Percentiles rank a stretch among this genome's conserved stretches.
Evolutionary conservation across 352 stramenopile species (phyloP).

Genomic region (Phytophthora brassicae): DNA sequence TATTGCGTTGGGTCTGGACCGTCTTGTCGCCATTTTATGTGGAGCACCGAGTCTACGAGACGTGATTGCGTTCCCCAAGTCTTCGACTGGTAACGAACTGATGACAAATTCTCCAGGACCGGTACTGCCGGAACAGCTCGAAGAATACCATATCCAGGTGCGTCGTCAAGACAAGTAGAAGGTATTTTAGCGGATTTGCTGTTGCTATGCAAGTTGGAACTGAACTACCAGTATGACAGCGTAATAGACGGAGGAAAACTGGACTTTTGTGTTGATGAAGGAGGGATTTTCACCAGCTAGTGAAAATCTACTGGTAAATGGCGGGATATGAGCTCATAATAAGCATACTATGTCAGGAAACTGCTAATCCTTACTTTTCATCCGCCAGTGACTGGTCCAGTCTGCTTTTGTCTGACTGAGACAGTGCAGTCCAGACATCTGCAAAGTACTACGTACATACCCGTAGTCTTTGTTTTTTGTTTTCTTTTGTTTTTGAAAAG

Average conservation of each 20-base stretch:
- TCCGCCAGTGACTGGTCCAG: no score
- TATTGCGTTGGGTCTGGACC: slow-evolving; percentile 86
- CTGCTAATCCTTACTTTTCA: no score
- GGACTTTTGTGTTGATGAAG: no score
- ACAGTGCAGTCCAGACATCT: no score
- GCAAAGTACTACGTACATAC: no score
- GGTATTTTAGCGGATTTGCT: neutral
- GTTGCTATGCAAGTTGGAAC: neutral
- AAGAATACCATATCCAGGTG: slow-evolving; percentile 80
- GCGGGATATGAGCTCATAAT: no score
- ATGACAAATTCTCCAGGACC: slow-evolving; percentile 81
- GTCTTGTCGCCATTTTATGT: slow-evolving; percentile 82
- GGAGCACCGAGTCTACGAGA: slow-evolving; percentile 78
- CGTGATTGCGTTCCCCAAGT: slow-evolving; percentile 92
- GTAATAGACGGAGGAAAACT: slow-evolving; percentile 12
- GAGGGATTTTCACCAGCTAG: no score
- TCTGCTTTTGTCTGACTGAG: no score
- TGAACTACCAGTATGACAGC: neutral
- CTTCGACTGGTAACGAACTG: slow-evolving; percentile 83
- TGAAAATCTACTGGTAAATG: no score
- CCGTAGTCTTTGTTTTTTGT: no score
- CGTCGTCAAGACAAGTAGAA: slow-evolving; percentile 31
- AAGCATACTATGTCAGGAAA: no score
- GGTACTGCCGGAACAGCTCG: slow-evolving; percentile 64
- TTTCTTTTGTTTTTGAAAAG: no score